These are phyloP conservation scores for Taxawa tesnikishii DNA, from an alignment of 2,329 filamentous ascomycete species.

Conservation along the genomic window DNA sequence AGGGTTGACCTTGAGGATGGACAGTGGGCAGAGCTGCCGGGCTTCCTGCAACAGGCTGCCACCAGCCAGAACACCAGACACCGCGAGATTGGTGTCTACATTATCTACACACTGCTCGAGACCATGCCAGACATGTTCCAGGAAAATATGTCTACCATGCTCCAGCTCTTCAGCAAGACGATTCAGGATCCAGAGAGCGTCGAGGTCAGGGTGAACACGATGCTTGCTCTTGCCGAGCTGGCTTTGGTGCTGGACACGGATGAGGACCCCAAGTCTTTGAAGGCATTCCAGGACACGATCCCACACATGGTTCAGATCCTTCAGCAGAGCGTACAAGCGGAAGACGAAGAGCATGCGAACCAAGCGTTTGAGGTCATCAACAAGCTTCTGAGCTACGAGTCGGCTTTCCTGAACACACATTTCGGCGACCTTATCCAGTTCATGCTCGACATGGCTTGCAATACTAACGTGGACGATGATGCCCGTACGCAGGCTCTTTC, in stretches of 20 bases:
- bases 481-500: constrained; percentile 80
- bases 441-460: constrained; percentile 78
- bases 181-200: constrained; percentile 84
- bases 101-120: constrained; percentile 85
- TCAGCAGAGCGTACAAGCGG: constrained; percentile 64
- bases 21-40: constrained; percentile 72
- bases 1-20: constrained; percentile 77
- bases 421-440: constrained; percentile 85
- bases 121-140: constrained; percentile 73
- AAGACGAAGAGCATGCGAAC: constrained; percentile 76
- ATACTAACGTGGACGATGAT: constrained; percentile 69
- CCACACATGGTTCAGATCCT: constrained; percentile 83
- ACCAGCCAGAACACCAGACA: constrained; percentile 63
- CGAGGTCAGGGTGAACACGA: constrained; percentile 88
- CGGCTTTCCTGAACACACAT: constrained; percentile 68
- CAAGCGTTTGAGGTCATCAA: constrained; percentile 95
- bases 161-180: constrained; percentile 72
- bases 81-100: constrained; percentile 83
- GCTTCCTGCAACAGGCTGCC: constrained; percentile 66
- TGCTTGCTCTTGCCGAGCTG: constrained; percentile 78
- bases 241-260: constrained; percentile 81
- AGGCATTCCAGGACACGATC: constrained; percentile 66
- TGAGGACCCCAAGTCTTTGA: constrained; percentile 62
- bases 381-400: constrained; percentile 82
- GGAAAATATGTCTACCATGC: constrained; percentile 67